Percentiles rank a stretch among this genome's conserved stretches.
phyloP scores from a whole-genome alignment of 768 basidiomycete genomes.

The Lactarius trivialis region DNA sequence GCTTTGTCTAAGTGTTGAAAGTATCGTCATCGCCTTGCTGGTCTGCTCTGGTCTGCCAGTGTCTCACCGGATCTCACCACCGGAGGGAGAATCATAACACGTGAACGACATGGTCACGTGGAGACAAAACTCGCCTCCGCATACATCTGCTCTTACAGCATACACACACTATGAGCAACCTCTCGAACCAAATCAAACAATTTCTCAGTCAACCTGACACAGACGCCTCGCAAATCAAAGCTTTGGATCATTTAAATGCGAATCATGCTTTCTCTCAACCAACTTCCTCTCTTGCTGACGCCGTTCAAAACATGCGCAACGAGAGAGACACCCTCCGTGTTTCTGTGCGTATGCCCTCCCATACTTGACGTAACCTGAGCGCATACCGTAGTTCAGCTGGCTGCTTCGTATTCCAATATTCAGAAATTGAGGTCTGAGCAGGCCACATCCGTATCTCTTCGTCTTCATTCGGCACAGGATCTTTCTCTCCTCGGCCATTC shows the following conservation, averaged over 20 bases:
- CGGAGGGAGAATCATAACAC: not conserved
- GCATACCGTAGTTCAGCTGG: constrained; percentile 50
- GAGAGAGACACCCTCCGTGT: constrained; percentile 25
- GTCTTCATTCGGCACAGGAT: constrained; percentile 62
- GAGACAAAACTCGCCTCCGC: not conserved
- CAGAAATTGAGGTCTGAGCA: constrained; percentile 44
- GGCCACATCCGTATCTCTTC: constrained; percentile 39
- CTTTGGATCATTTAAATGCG: constrained; percentile 38
- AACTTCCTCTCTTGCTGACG: constrained; percentile 35
- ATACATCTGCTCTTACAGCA: not conserved
- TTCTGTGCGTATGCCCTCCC: constrained; percentile 27
- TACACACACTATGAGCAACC: constrained; percentile 2
- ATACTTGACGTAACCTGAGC: constrained; percentile 29
- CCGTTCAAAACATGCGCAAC: constrained; percentile 41
- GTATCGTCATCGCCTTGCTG: constrained; percentile 27
- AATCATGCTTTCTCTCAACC: constrained; percentile 39
- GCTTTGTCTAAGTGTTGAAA: constrained; percentile 28
- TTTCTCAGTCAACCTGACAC: constrained; percentile 45
- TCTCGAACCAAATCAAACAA: constrained; percentile 39
- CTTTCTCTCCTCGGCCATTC: constrained; percentile 71
- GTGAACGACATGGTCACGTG: not conserved
- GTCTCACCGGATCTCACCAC: too few relatives aligned
- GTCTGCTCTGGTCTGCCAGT: not conserved
- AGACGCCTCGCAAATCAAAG: constrained; percentile 31
- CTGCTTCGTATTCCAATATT: constrained; percentile 43